Evolutionary conservation across 768 basidiomycete species (phyloP).

Genomic region (Psilocybe tampanensis): DNA sequence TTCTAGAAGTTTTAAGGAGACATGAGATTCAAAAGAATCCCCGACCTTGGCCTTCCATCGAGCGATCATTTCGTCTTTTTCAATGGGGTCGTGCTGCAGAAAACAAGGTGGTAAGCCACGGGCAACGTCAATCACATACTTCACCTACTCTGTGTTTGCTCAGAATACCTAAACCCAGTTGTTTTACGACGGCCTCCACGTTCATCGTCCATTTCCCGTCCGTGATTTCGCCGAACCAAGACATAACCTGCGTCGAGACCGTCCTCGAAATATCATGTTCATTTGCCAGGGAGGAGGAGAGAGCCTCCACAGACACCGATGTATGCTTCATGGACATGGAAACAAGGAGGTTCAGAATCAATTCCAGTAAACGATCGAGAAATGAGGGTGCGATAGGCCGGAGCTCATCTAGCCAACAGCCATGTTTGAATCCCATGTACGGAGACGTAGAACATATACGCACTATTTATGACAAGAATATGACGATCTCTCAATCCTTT

Average conservation of each 20-base stretch:
- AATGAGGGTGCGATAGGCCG: slow-evolving; percentile 71
- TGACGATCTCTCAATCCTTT: slow-evolving; percentile 65
- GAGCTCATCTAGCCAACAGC: slow-evolving; percentile 57
- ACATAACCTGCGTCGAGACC: slow-evolving; percentile 70
- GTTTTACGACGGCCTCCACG: slow-evolving; percentile 58
- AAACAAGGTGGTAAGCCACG: background rate
- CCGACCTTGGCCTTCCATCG: slow-evolving; percentile 80
- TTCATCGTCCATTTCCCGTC: slow-evolving; percentile 70
- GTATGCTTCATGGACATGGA: slow-evolving; percentile 56
- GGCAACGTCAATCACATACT: background rate
- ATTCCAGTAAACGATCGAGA: slow-evolving; percentile 71
- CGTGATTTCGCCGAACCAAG: slow-evolving; percentile 75
- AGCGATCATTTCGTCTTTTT: slow-evolving; percentile 53
- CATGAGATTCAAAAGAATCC: slow-evolving; percentile 66
- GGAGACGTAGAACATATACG: slow-evolving; percentile 1
- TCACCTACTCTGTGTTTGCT: slow-evolving; percentile 54
- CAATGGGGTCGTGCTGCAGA: slow-evolving; percentile 59
- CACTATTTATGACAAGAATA: slow-evolving; percentile 75
- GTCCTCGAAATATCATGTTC: slow-evolving; percentile 70
- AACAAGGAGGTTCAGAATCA: slow-evolving; percentile 75
- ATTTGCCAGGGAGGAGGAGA: slow-evolving; percentile 62
- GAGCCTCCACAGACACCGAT: slow-evolving; percentile 56
- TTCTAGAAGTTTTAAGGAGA: slow-evolving; percentile 68
- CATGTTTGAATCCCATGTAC: background rate
- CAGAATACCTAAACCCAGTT: slow-evolving; percentile 79